These are phyloP conservation scores for Fonsecaea nubica DNA, from an alignment of 2,329 filamentous ascomycete genomes.

Conservation along the genomic window DNA sequence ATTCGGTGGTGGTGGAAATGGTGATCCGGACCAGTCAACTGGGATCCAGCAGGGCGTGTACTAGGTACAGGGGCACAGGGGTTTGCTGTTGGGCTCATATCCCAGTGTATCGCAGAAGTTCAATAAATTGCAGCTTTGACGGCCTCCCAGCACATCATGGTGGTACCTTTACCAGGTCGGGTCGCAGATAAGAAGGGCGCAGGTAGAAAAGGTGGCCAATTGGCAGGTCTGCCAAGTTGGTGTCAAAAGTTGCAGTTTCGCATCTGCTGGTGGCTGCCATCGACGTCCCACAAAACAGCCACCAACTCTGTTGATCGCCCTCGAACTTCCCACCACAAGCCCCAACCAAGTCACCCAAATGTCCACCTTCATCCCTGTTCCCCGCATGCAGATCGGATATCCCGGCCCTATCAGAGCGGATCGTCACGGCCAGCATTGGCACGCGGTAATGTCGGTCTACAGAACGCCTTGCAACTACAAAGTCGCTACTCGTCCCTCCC, in stretches of 20 bases:
- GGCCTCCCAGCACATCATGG: not conserved
- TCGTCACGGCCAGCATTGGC: not conserved
- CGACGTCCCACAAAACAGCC: slow-evolving; percentile 10
- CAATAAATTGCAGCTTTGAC: not conserved
- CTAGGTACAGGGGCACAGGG: not conserved
- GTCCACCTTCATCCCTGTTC: not conserved
- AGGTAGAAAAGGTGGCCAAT: not conserved
- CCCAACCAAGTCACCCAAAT: not conserved
- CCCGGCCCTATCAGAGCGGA: slow-evolving; percentile 1
- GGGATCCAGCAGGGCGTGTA: too few species aligned
- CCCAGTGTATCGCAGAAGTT: not conserved
- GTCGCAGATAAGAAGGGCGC: not conserved
- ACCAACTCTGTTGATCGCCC: not conserved
- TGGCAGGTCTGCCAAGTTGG: not conserved
- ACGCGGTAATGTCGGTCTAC: slow-evolving; percentile 18
- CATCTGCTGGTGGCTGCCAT: not conserved
- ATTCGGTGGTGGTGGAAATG: too few species aligned
- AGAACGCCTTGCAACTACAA: slow-evolving; percentile 9
- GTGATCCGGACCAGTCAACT: too few species aligned
- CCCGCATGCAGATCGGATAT: slow-evolving; percentile 7
- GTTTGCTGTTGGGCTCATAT: not conserved
- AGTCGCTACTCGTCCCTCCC: slow-evolving; percentile 4
- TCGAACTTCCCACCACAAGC: not conserved
- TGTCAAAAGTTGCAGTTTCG: not conserved
- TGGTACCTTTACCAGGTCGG: not conserved